Evolutionary conservation across 2,329 filamentous ascomycete species (phyloP), one percentile per base, ranked within the genome.

Genomic region (Pseudogymnoascus pannorum): DNA sequence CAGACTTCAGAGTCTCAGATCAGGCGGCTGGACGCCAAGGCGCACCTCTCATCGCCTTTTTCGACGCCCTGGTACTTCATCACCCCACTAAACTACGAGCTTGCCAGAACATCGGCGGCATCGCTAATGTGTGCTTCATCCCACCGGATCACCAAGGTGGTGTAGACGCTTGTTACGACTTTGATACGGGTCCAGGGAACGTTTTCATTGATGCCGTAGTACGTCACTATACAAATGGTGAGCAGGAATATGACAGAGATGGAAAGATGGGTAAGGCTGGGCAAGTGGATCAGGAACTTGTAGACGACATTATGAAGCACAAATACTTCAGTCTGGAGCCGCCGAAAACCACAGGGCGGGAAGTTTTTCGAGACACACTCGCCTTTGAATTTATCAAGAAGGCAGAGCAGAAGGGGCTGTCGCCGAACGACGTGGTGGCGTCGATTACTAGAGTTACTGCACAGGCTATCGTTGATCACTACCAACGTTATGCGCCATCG

Each of bases 31-130:
- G 80, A 4, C 75, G 80, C 42, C 81, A 83, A 67, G 80, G 80
- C 3, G 79, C 81, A 1, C 80, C 82, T 0, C 74, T 85, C 14
- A 80, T 82, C 61, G 80, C 78, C 18, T 83, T 85, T 65, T 81
- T 86, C 66, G 81, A 86, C 65, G 76, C 78, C 0, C 72, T 84
- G 3, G 67, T 85, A 8, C 74, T 86, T 16, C 79, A 81, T 65
- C 80, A 86, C 66, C 78, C 82, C 0, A 79, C 72, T 3, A 84
- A 82, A 70, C 72, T 83, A 6, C 78, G 83, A 24, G 81, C 80
- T 2, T 85, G 82, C 69, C 81, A 86, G 67, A 85, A 85, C 67
- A 85, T 86, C 60, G 81, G 81, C 58, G 82, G 83, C 31, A 83
- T 86, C 42, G 80, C 79, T 29, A 86, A 83, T 65, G 79, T 86